phyloP scores from a whole-genome alignment of 2,329 filamentous ascomycete genomes.

The Coniochaeta sp. region DNA sequence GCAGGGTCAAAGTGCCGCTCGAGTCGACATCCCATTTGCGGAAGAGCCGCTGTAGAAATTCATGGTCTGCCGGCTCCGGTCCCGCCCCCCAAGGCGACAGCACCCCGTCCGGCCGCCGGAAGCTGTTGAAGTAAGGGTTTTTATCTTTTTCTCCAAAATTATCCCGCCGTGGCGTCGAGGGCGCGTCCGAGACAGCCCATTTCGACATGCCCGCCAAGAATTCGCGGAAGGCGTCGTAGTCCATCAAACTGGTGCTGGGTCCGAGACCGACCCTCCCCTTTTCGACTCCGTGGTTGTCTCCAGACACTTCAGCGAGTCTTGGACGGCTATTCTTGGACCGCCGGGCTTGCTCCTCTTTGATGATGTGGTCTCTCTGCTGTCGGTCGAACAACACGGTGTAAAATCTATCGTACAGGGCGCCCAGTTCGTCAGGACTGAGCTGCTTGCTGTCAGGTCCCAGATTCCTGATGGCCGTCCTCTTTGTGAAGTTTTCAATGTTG shows the following conservation, averaged over 20 bases:
- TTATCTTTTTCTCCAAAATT: conserved; percentile 42
- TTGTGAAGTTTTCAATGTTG: conserved; percentile 95
- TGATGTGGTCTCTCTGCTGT: conserved; percentile 70
- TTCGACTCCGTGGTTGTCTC: conserved; percentile 53
- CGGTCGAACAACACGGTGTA: conserved; percentile 88
- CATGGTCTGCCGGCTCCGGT: conserved; percentile 76
- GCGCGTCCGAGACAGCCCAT: conserved; percentile 89
- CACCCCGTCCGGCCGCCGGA: conserved; percentile 35
- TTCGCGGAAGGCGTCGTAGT: conserved; percentile 92
- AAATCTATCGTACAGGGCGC: conserved; percentile 88
- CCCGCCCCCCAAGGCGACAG: conserved; percentile 48
- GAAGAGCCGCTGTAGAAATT: conserved; percentile 87
- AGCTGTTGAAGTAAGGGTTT: conserved; percentile 48
- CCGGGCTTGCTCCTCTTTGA: conserved; percentile 67
- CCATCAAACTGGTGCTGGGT: conserved; percentile 87
- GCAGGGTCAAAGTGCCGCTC: conserved; percentile 70
- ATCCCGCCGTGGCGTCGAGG: conserved; percentile 46
- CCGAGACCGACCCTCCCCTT: conserved; percentile 83
- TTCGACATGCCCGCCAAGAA: conserved; percentile 83
- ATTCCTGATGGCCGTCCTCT: conserved; percentile 92
- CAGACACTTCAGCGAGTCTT: conserved; percentile 20
- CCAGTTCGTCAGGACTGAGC: conserved; percentile 75
- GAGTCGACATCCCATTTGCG: conserved; percentile 78
- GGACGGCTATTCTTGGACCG: conserved; percentile 53
- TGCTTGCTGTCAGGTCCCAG: conserved; percentile 93